Percentiles rank a stretch among this genome's conserved stretches.
These are phyloP conservation scores for Otatea glauca DNA, from an alignment of 176 grass and related monocot genomes.

Conservation along the genomic window DNA sequence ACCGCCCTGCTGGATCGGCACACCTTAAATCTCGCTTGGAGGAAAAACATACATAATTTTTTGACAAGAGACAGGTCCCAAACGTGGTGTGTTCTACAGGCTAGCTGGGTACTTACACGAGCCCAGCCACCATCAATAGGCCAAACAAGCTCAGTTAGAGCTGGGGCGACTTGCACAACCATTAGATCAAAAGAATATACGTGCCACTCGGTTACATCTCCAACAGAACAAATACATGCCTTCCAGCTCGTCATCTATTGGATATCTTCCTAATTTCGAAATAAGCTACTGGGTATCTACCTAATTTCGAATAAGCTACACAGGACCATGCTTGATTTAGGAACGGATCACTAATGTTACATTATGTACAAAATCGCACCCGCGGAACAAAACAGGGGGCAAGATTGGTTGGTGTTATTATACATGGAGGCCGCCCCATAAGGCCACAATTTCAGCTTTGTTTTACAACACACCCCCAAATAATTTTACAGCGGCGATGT, in stretches of 20 bases:
- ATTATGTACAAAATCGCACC: slow-evolving; percentile 52
- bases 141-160: not conserved
- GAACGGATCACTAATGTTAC: slow-evolving; percentile 45
- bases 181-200: slow-evolving; percentile 2
- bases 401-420: not conserved
- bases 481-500: not conserved
- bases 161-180: not conserved
- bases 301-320: slow-evolving; percentile 39
- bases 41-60: not conserved
- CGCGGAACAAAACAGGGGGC: slow-evolving; percentile 37
- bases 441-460: slow-evolving; percentile 5
- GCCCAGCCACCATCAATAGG: not conserved
- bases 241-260: slow-evolving; percentile 25
- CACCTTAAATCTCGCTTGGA: too few relatives aligned
- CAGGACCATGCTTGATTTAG: not conserved
- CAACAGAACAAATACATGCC: slow-evolving; percentile 15
- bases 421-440: slow-evolving; percentile 11
- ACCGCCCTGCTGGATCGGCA: too few relatives aligned
- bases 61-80: not conserved
- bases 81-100: not conserved
- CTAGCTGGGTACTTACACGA: not conserved
- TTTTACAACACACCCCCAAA: slow-evolving; percentile 29
- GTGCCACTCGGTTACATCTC: not conserved
- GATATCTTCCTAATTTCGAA: slow-evolving; percentile 32
- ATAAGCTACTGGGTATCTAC: slow-evolving; percentile 31